Evolutionary conservation across 768 basidiomycete species (phyloP), one percentile per base, ranked within the genome.

Genomic region (Filobasidium wieringae): DNA sequence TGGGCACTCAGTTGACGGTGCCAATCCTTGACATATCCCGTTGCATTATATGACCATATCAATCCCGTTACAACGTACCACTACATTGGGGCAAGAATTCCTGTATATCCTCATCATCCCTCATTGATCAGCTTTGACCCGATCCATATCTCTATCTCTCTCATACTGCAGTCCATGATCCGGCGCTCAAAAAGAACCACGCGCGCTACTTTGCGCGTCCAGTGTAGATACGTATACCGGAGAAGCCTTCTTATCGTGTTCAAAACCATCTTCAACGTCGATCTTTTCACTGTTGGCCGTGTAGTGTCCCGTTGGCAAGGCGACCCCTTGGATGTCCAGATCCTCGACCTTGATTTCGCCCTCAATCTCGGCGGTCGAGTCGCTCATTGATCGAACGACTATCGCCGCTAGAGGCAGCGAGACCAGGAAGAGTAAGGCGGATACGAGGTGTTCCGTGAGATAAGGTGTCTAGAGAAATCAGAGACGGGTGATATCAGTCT

Each of bases 381-480:
- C 65, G 1, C 50, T 57, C 43, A 36, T 33, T n/a, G 53, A 31
- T 43, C 52, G 62, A 33, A 68, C 61, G 32, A 68, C 60, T 29
- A 58, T 57, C 31, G 51, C 58, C 41, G 49, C 57, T 41, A 67
- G 65, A 8, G 68, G 64, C 7, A 69, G 59, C 22, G 64, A 65
- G 37, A 65, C 41, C 32, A 68, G 57, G 47, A 63, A 53, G 33
- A 66, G 55, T 12, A 65, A 43, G 57, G 61, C 60, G n/a, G 61
- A 64, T 26, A 60, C 60, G 24, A 74, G 65, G 56, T 66, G 68
- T 63, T 79, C 78, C 64, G 76, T 78, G 17, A 78, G 69, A 65
- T 69, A 77, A 30, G 78, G 76, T n/a, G 78, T 76, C 34, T 58
- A 37, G 37, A n/a, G 34, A n/a, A n/a, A n/a, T n/a, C n/a, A n/a